These are phyloP conservation scores for Cichorium intybus DNA, from an alignment of 140 eudicot genomes.

Conservation along the genomic window DNA sequence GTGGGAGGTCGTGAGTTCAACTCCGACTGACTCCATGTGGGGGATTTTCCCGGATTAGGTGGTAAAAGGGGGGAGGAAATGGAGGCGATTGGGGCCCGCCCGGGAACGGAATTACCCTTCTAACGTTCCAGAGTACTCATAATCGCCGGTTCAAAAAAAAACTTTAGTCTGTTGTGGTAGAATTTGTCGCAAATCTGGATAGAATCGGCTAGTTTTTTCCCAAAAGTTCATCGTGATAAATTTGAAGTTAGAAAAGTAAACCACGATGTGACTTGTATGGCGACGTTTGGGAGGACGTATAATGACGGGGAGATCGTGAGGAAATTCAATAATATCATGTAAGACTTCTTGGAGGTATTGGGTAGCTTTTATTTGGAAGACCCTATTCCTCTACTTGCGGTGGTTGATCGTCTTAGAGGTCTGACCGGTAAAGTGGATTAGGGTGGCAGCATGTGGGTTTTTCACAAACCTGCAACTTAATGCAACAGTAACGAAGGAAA, in stretches of 20 bases:
- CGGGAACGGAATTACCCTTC: too few relatives aligned
- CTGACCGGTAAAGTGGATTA: neutral
- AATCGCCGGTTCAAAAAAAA: too few relatives aligned
- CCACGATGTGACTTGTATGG: too few relatives aligned
- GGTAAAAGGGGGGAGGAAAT: too few relatives aligned
- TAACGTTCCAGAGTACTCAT: too few relatives aligned
- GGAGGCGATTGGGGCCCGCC: too few relatives aligned
- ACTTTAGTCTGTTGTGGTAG: neutral
- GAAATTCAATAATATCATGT: conserved; percentile 5
- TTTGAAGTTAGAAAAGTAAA: neutral
- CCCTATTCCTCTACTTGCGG: conserved; percentile 4
- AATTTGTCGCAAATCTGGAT: neutral
- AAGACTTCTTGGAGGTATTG: neutral
- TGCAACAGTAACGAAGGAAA: too few relatives aligned
- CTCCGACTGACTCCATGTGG: too few relatives aligned
- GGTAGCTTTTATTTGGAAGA: neutral
- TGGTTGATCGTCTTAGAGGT: conserved; percentile 16
- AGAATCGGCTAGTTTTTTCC: neutral
- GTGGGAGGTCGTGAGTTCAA: too few relatives aligned
- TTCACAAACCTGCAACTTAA: too few relatives aligned
- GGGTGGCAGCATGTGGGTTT: too few relatives aligned
- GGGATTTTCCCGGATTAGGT: too few relatives aligned
- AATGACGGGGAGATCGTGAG: neutral
- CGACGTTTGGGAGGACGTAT: conserved; percentile 17
- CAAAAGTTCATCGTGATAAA: neutral